Base-by-base conservation (phyloP, 345 rosid species). In the Pistacia atlantica region DNA sequence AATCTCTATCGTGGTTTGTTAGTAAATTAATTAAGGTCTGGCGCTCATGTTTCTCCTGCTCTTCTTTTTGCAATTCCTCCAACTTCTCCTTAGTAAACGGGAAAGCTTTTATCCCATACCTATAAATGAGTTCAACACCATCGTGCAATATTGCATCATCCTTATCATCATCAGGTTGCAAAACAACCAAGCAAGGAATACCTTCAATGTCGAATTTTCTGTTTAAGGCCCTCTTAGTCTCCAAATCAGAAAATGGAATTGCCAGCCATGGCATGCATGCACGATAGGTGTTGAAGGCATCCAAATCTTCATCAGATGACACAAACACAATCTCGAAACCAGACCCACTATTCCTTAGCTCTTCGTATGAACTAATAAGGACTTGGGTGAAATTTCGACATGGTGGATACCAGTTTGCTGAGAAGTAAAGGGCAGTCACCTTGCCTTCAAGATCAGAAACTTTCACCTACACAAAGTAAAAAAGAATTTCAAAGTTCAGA, bases 221-320 rank as follows among this genome's bases (percentile, higher is more conserved):
- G 42, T 76, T 87, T 72, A 90, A 69, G 0, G 87, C 79, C 74
- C 84, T 88, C 86, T 85, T 88, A 5, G 91, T 78, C 78, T 85
- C 86, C 82, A 90, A 25, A 67, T 90, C 91, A 1, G 91, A 81
- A 61, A 82, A 88, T 35, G 93, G 93, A 60, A 90, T 55, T 0
- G 90, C 75, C 2, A 90, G 86, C 91, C 93, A 90, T 1, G 91
- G 90, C 93, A 90, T 88, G 69, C 65, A 31, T n/a, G 85, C 68
- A 2, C 77, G 85, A 22, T 86, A 90, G n/a, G n/a, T 59, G 77
- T 85, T 81, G 85, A 90, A 88, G 3, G 93, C 91, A 31, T 80
- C 73, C 76, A 78, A 49, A 71, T 85, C 79, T 76, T 90, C 93
- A 33, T 90, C 93, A 2, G 88, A 89, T 0, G 93, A 90, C 25